phyloP scores from a whole-genome alignment of 305 asterid species.

The Fraxinus albicans region DNA sequence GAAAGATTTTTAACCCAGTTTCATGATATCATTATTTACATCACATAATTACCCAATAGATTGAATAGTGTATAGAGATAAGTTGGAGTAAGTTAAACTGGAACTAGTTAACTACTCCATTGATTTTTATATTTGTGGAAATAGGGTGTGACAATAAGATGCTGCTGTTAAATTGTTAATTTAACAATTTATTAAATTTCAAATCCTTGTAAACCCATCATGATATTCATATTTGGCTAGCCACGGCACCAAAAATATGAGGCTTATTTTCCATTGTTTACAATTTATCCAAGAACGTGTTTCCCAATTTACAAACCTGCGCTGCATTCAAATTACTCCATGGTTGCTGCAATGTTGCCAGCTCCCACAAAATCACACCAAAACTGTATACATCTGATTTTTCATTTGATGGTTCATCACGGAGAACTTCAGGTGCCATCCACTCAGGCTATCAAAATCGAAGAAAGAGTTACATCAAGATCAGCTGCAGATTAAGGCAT shows the following conservation, averaged over 20 bases:
- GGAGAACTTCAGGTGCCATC: conserved; percentile 99
- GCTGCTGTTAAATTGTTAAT: neutral
- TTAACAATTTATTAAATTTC: neutral
- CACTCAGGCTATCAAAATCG: conserved; percentile 76
- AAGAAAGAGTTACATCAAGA: neutral
- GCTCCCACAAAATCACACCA: conserved; percentile 97
- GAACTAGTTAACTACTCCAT: conserved; percentile 6
- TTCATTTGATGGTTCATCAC: conserved; percentile 94
- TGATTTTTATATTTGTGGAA: neutral
- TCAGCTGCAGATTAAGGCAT: neutral
- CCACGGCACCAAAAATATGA: neutral
- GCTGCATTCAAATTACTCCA: conserved; percentile 90
- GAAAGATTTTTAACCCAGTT: neutral
- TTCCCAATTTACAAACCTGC: conserved; percentile 62
- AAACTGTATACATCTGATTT: conserved; percentile 96
- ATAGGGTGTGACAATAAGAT: neutral
- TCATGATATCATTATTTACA: neutral
- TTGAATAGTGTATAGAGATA: neutral
- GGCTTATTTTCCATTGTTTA: neutral
- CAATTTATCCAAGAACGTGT: neutral
- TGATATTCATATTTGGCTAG: conserved; percentile 4
- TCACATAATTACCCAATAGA: neutral
- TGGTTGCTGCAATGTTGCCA: conserved; percentile 84
- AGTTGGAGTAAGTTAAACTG: neutral
- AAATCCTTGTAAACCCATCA: neutral